A percentile compares a stretch with the other conserved stretches of the same genome.
These are phyloP conservation scores for Akanthomyces muscarius DNA, from an alignment of 2,329 filamentous ascomycete species.

Conservation along the genomic window DNA sequence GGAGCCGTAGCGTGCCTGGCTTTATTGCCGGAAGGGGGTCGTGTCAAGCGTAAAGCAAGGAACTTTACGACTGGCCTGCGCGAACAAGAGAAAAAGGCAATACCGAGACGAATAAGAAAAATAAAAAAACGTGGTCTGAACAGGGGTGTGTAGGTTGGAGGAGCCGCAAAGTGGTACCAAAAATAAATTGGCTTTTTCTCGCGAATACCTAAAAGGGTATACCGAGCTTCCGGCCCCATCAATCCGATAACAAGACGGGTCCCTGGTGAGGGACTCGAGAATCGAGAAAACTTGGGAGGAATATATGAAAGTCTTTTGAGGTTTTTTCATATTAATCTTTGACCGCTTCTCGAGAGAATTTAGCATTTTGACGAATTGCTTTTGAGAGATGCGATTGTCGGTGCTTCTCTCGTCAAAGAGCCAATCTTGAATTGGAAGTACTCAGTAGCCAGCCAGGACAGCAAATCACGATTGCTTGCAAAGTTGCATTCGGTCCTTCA, in stretches of 20 bases:
- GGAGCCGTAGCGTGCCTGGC: no score
- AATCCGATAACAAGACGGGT: neutral
- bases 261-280: neutral
- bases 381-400: no score
- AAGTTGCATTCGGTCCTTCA: neutral
- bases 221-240: neutral
- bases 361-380: no score
- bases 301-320: no score
- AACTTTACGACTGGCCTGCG: no score
- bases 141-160: neutral
- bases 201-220: slow-evolving; percentile 3
- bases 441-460: neutral
- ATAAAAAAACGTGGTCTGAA: neutral
- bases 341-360: neutral
- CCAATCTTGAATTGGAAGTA: neutral
- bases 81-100: neutral
- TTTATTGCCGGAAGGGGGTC: no score
- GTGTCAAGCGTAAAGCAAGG: no score
- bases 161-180: neutral
- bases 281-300: no score
- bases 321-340: neutral
- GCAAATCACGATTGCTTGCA: no score
- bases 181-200: neutral
- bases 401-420: neutral
- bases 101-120: neutral